phyloP scores from a whole-genome alignment of 2,329 filamentous ascomycete species.

The Akanthomyces uredinophilus region DNA sequence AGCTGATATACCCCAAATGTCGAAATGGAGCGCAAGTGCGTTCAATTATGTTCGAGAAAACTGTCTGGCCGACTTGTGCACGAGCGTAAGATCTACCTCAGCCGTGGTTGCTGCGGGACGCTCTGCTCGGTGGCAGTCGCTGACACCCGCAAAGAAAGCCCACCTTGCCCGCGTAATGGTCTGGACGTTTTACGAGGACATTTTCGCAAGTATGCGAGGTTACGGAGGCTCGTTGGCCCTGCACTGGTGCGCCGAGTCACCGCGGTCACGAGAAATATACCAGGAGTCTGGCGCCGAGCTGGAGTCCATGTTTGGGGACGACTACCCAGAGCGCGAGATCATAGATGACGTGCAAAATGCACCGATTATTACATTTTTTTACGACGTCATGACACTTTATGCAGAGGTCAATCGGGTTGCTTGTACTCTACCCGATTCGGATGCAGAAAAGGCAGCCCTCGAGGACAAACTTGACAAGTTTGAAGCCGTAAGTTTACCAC shows the following conservation, averaged over 20 bases:
- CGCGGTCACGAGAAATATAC: not conserved
- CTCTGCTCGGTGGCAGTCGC: not conserved
- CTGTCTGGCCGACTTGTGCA: not conserved
- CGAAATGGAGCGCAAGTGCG: not conserved
- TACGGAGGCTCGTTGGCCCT: constrained; percentile 3
- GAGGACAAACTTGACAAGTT: not conserved
- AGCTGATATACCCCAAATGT: not conserved
- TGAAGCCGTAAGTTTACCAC: not conserved
- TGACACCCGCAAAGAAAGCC: not conserved
- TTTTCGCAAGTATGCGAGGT: not conserved
- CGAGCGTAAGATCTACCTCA: not conserved
- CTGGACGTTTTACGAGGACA: constrained; percentile 11
- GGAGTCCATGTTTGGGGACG: constrained; percentile 3
- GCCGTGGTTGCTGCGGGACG: no score
- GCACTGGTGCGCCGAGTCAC: not conserved
- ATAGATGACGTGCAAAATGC: constrained; percentile 8
- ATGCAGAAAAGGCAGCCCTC: not conserved
- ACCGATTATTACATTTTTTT: not conserved
- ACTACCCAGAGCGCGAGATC: constrained; percentile 7
- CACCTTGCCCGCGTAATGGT: constrained; percentile 5
- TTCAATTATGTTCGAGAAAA: constrained; percentile 2
- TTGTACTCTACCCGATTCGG: not conserved
- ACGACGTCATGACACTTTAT: constrained; percentile 4
- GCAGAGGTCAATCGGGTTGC: not conserved
- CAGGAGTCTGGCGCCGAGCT: constrained; percentile 4